Conservation (phyloP, 2,329 filamentous ascomycete species). For the Blastomyces parvus region DNA sequence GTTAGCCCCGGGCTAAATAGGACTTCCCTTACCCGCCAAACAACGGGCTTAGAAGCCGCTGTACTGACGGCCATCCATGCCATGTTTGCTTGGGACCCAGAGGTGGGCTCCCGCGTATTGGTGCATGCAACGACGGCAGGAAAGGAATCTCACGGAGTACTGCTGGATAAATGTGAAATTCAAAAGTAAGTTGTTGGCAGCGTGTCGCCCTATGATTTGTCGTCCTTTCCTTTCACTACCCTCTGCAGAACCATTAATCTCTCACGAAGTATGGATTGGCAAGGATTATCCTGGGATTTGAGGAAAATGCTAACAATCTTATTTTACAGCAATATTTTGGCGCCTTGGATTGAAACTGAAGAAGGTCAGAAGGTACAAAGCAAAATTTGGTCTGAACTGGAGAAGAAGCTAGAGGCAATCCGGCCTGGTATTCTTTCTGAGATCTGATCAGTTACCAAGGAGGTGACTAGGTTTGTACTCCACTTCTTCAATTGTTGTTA, state of each 20-base stretch:
- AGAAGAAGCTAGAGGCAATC: slow-evolving; percentile 13
- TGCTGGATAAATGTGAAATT: slow-evolving; percentile 10
- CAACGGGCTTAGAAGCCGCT: slow-evolving; percentile 8
- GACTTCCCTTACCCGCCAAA: slow-evolving; percentile 14
- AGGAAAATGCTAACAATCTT: not conserved
- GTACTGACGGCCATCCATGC: not conserved
- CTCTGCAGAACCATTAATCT: not conserved
- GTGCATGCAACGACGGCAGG: slow-evolving; percentile 15
- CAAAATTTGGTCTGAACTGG: slow-evolving; percentile 13
- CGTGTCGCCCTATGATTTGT: not conserved
- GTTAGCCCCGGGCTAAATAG: slow-evolving; percentile 21
- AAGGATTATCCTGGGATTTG: not conserved
- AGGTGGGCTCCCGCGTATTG: slow-evolving; percentile 18
- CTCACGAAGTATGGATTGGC: not conserved
- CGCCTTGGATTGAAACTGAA: slow-evolving; percentile 8
- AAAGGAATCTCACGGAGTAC: slow-evolving; percentile 13
- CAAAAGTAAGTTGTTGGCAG: slow-evolving; percentile 10
- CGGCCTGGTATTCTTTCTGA: slow-evolving; percentile 6
- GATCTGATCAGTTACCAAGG: not conserved
- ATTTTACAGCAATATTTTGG: slow-evolving; percentile 2
- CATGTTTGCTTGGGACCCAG: slow-evolving; percentile 15
- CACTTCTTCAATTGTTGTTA: not conserved
- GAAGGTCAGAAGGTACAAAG: slow-evolving; percentile 11
- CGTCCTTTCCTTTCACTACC: not conserved
- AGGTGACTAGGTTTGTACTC: not conserved